These are phyloP conservation scores for Trichoderma harzianum DNA, from an alignment of 2,329 filamentous ascomycete genomes.

Conservation along the genomic window DNA sequence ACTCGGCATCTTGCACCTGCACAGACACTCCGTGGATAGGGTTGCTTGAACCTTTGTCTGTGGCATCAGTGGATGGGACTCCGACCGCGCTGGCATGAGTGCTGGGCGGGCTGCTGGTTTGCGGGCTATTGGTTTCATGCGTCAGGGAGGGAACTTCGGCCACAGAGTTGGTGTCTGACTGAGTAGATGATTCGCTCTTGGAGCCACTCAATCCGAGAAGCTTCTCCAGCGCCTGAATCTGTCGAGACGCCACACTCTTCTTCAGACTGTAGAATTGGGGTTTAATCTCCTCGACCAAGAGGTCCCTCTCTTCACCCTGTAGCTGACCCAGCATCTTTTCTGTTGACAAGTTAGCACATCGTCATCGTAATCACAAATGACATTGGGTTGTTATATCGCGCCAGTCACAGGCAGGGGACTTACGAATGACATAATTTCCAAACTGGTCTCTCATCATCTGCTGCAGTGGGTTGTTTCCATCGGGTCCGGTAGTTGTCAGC, in stretches of 20 bases:
- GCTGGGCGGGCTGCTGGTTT: constrained; percentile 63
- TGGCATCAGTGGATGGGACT: constrained; percentile 30
- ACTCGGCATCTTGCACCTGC: constrained; percentile 32
- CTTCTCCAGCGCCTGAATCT: constrained; percentile 43
- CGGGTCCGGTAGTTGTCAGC: constrained; percentile 56
- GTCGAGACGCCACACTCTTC: constrained; percentile 62
- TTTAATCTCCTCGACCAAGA: constrained; percentile 61
- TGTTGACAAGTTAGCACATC: constrained; percentile 33
- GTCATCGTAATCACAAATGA: neutral
- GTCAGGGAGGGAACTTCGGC: constrained; percentile 65
- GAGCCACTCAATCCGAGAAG: constrained; percentile 29
- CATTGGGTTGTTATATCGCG: neutral
- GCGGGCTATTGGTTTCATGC: constrained; percentile 66
- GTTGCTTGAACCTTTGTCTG: constrained; percentile 24
- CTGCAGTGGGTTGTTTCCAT: constrained; percentile 68
- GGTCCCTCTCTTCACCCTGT: constrained; percentile 55
- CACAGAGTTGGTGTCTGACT: constrained; percentile 49
- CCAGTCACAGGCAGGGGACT: constrained; percentile 41
- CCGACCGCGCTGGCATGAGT: constrained; percentile 55
- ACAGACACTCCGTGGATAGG: constrained; percentile 20
- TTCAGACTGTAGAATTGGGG: constrained; percentile 60
- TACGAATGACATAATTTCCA: constrained; percentile 96
- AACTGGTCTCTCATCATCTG: constrained; percentile 84
- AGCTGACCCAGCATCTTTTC: constrained; percentile 74
- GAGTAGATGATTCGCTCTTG: constrained; percentile 33